Evolutionary conservation across 768 basidiomycete genomes (phyloP), one percentile per base, ranked within the genome.

Genomic region (Lentinula boryana): DNA sequence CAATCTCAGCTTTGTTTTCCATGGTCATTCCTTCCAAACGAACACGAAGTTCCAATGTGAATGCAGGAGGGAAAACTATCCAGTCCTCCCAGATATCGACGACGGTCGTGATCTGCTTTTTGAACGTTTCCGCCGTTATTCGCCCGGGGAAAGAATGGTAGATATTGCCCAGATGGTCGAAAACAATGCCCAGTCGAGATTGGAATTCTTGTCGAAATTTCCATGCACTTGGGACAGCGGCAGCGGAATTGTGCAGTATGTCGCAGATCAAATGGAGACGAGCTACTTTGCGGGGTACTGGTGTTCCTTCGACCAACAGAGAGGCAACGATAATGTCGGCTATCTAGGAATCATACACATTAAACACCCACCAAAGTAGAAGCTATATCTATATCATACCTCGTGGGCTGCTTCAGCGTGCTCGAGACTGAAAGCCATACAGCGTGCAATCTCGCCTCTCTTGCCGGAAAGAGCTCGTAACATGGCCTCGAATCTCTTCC

Each of bases 31-130:
- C 92, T 53, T 95, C 91, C 53, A 98, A 79, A 60, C 94, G 78
- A 58, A 73, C 74, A 27, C 93, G 80, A 15, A 96, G 79, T 66
- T 88, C 85, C 2, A 80, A 68, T 0, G 91, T 95, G 67, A 90
- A 91, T 58, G 95, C 91, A 2, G 89, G 90, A 56, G 92, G 81
- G 70, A 98, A 98, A 35, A 98, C 91, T 61, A 98, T 95, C 95
- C 95, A 96, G 70, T 97, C 89, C 69, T 98, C 97, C 95, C 97
- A 98, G 33, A 98, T 88, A 68, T 98, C 95, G 5, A 98, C 81
- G 16, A 98, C 86, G 7, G 86, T 77, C 5, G 85, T 86, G 62
- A 98, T 93, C 72, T 98, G 93, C 65, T 88, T 89, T 76, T 91
- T 95, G 81, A 98, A 99, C 1, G 89, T 88, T 65, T 98, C 95